These are phyloP conservation scores for Rhizopogon salebrosus DNA, from an alignment of 768 basidiomycete species.

Conservation along the genomic window DNA sequence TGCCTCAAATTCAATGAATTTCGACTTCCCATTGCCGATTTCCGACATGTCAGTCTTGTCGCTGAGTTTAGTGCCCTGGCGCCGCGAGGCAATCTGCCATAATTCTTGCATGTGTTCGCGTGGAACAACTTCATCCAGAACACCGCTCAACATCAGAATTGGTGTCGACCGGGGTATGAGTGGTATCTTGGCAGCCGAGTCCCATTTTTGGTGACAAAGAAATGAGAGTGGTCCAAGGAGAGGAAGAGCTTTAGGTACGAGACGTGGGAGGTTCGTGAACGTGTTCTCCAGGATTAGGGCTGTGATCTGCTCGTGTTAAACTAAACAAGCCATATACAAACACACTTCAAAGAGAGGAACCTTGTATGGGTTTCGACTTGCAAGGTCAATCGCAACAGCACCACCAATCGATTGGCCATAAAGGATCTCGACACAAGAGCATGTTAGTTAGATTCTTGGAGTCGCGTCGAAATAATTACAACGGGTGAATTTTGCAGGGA, in stretches of 20 bases:
- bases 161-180: slow-evolving; percentile 61
- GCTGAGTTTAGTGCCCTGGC: slow-evolving; percentile 32
- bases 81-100: slow-evolving; percentile 54
- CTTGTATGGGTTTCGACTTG: slow-evolving; percentile 67
- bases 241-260: slow-evolving; percentile 81
- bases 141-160: slow-evolving; percentile 79
- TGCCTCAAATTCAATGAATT: slow-evolving; percentile 48
- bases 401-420: slow-evolving; percentile 91
- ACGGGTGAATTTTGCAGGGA: slow-evolving; percentile 61
- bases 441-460: neutral
- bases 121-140: slow-evolving; percentile 49
- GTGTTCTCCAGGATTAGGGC: slow-evolving; percentile 92
- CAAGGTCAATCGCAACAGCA: slow-evolving; percentile 86
- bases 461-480: slow-evolving; percentile 34
- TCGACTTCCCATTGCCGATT: slow-evolving; percentile 47
- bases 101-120: slow-evolving; percentile 54
- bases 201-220: slow-evolving; percentile 87
- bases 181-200: slow-evolving; percentile 62
- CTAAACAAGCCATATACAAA: neutral
- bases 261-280: slow-evolving; percentile 76
- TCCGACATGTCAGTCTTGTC: slow-evolving; percentile 35
- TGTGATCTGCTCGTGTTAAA: slow-evolving; percentile 42
- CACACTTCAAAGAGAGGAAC: slow-evolving; percentile 28
- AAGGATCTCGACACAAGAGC: slow-evolving; percentile 43
- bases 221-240: slow-evolving; percentile 67